These are phyloP conservation scores for Ambrosia hybrid DNA, from an alignment of 140 eudicot genomes.

Conservation along the genomic window DNA sequence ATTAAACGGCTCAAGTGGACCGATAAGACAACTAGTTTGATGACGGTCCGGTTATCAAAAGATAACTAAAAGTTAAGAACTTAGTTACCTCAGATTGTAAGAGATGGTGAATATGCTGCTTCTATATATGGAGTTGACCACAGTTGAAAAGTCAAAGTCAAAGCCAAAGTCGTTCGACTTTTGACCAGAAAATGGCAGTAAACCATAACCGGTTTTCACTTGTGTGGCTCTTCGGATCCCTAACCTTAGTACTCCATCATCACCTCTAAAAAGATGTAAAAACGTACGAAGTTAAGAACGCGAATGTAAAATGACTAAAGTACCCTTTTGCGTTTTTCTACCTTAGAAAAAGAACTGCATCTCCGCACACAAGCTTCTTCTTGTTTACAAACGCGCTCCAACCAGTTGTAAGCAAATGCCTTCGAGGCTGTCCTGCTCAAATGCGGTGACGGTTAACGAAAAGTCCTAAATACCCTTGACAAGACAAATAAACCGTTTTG, in stretches of 20 bases:
- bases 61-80: neutral
- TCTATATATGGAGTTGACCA: conserved; percentile 59
- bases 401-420: conserved; percentile 59
- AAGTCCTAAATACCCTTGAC: neutral
- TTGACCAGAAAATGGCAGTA: conserved; percentile 43
- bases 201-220: conserved; percentile 37
- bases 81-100: conserved; percentile 81
- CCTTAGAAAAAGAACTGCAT: conserved; percentile 58
- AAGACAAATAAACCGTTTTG: neutral
- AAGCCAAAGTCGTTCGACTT: conserved; percentile 37
- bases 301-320: neutral
- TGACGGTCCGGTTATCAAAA: too few relatives aligned
- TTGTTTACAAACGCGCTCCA: conserved; percentile 57
- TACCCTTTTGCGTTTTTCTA: neutral
- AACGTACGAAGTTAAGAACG: neutral
- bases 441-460: neutral
- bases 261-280: conserved; percentile 53
- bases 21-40: too few relatives aligned
- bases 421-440: conserved; percentile 55
- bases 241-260: conserved; percentile 87
- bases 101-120: conserved; percentile 53
- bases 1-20: too few relatives aligned
- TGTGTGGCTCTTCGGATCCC: conserved; percentile 87
- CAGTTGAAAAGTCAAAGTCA: conserved; percentile 42
- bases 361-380: conserved; percentile 59